Evolutionary conservation across 768 basidiomycete genomes (phyloP), one percentile per base, ranked within the genome.

Genomic region (Hericium erinaceus): DNA sequence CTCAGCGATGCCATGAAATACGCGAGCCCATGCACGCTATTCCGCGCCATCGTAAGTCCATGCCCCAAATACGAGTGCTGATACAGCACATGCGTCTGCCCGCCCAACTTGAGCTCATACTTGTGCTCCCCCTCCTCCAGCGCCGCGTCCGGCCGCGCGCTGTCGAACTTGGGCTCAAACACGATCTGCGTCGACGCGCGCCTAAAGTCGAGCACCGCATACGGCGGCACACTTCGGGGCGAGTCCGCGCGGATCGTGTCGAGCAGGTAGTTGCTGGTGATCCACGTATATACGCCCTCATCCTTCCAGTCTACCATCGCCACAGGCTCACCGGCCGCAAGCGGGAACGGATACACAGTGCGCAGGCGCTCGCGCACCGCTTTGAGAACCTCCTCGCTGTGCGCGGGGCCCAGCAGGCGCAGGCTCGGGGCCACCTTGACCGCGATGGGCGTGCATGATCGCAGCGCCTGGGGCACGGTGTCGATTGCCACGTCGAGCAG

Each of bases 281-380:
- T 92, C 95, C 95, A 98, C 28, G 95, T 93, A 68, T 90, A 98
- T n/a, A 98, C 92, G 37, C 92, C 95, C 71, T 98, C 95, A 67
- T 98, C 95, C 62, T 84, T 80, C 7, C 95, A 95, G 61, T 97
- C 95, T 94, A 98, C 95, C 60, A 98, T 85, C 44, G 79, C 81
- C 38, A 95, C 2, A 81, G 83, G 52, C 83, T 83, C 60, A 4
- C 28, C 73, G 24, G 78, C 71, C n/a, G 76, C 74, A 40, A 87
- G 60, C 28, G 69, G 73, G 73, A 98, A 98, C 10, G 85, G 85
- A 62, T 85, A 95, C 58, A 70, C 73, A 2, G 66, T 66, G 60
- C 74, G 73, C 57, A 97, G 62, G 57, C 85, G 74, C 39, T 67
- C 62, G 65, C 81, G 75, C 46, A 98, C 91, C 20, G 89, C 89